Base-by-base conservation (phyloP, 768 basidiomycete species). In the Tulasnella calospora region DNA sequence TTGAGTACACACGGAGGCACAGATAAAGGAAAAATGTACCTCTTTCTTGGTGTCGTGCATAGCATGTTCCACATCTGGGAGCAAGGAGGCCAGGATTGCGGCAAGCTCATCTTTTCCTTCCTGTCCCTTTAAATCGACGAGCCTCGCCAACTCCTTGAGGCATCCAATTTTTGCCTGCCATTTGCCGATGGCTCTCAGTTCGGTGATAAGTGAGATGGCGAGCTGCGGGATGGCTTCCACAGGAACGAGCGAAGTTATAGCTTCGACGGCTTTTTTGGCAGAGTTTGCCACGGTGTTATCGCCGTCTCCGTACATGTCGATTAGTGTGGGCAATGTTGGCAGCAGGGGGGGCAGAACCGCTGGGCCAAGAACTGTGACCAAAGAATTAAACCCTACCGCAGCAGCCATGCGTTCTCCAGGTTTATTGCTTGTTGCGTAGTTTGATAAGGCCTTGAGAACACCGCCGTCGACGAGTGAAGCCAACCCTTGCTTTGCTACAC, bases 1-100 rank as follows among this genome's bases (percentile, higher is more conserved):
- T 44, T 79, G 23, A 41, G 51, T 35, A 27, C 27, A 30, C 51
- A 77, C 23, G 41, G 21, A 21, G 15, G 35, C 73, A 76, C 76
- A 44, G 70, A 44, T 73, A 40, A 70, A 21, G 15, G 41, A 73
- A 38, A 30, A 46, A 83, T 88, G 81, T 67, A 95, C 96, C 89
- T 99, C 97, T 82, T 89, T 85, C 84, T 99, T 99, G 79, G 97
- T 98, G 85, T 99, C 97, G 82, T 97, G 94, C 96, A 99, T 96
- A 7, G 95, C 91, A 46, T 86, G 86, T 83, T 96, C 95, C 17
- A 99, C 91, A 82, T 90, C 92, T 27, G 96, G 96, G 71, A 99
- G 89, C 69, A 94, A 89, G 13, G 86, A 86, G 21, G 90, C 96
- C 47, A 99, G 86, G 82, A 96, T 91, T 41, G 89, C 88, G n/a